phyloP scores from a whole-genome alignment of 768 basidiomycete species.

The Agrocybe pediades region DNA sequence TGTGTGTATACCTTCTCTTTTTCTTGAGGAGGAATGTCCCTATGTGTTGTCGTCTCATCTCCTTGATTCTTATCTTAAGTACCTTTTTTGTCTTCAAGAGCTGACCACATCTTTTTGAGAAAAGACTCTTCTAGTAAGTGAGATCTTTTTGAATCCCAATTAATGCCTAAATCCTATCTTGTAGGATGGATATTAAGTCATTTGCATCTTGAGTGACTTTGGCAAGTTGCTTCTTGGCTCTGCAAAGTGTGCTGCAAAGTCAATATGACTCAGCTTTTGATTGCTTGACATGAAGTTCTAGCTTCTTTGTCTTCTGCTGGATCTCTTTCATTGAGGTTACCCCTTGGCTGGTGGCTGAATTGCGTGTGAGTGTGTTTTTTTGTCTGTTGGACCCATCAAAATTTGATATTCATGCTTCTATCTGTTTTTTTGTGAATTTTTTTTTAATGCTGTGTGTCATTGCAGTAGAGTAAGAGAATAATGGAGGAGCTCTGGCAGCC shows the following conservation, averaged over 20 bases:
- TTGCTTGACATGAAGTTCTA: neutral
- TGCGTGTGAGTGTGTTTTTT: neutral
- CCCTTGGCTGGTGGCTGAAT: neutral
- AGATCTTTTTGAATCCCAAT: too few species aligned
- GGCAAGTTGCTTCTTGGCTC: too few species aligned
- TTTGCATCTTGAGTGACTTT: too few species aligned
- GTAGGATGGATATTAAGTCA: too few species aligned
- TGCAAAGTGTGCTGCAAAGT: neutral
- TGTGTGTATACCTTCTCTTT: slow-evolving; percentile 4
- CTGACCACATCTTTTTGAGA: too few species aligned
- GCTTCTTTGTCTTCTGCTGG: neutral
- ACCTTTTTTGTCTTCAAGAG: too few species aligned
- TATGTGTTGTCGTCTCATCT: too few species aligned
- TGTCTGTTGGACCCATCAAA: neutral
- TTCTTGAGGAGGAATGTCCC: slow-evolving; percentile 2
- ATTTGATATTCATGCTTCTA: neutral
- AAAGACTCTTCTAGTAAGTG: too few species aligned
- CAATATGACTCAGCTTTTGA: neutral
- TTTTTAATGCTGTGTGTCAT: neutral
- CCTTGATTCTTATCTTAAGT: too few species aligned
- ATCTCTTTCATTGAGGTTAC: neutral
- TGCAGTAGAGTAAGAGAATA: neutral
- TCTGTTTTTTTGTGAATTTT: neutral
- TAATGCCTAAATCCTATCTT: too few species aligned
- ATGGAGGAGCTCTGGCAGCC: too few species aligned